Base-by-base conservation (phyloP, 257 asterid genomes). In the Nicotiana tabacum region DNA sequence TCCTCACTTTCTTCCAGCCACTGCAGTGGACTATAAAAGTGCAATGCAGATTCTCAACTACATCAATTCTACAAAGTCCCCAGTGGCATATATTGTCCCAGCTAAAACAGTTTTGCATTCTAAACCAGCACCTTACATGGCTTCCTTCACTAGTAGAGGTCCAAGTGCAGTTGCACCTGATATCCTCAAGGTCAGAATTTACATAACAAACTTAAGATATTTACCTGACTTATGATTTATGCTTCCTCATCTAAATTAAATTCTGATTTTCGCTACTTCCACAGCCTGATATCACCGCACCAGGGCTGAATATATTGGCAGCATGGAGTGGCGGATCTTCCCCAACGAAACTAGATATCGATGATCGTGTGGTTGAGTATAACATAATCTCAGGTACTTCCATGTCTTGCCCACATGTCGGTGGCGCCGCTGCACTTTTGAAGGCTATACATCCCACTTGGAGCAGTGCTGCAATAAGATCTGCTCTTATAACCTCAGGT, bases 241-340 rank as follows among this genome's bases (percentile, higher is more conserved):
- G 51, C n/a, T 0, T 11, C 60, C 68, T 29, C 35, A 29, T 66
- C 43, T 55, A 3, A 43, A 61, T 11, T 53, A 21, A 35, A 30
- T 4, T 67, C 10, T 79, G 3, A 6, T 21, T 43, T 72, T 33
- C 9, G 60, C 11, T 53, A 16, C 17, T 32, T 66, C 62, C 37
- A 76, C 90, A 96, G 98, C 99, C 99, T 3, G 99, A 96, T 82
- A 91, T 96, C 74, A 94, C 98, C 10, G 99, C 92, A 9, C 99
- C 99, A 5, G 98, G 99, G 83, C 84, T 96, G 56, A 90, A 92
- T 69, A 90, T 96, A 86, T 83, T 96, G 87, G 99, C 99, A 53
- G 99, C 99, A n/a, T 96, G 99, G 99, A 96, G 97, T 70, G 97
- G 85, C 82, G 94, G 87, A 64, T 88, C 97, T 30, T 90, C 98